Evolutionary conservation across 2,329 filamentous ascomycete genomes (phyloP).

Genomic region (Seiridium unicorne): DNA sequence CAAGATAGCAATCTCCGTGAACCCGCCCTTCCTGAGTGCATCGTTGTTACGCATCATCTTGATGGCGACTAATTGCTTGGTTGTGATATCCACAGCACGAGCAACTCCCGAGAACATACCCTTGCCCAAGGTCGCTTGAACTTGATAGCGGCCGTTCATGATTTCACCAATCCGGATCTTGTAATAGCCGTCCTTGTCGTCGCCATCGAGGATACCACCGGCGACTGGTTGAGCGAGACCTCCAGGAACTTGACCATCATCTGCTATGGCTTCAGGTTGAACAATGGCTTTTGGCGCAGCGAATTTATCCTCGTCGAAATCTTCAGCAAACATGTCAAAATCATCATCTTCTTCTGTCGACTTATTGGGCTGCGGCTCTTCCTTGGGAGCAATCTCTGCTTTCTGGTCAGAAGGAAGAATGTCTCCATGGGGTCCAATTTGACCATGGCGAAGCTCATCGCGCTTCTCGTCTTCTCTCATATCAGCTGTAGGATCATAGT

Average conservation of each 20-base stretch:
- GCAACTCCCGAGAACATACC: constrained; percentile 98
- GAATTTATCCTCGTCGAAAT: constrained; percentile 68
- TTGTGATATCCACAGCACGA: constrained; percentile 75
- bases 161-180: constrained; percentile 91
- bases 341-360: constrained; percentile 58
- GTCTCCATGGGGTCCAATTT: constrained; percentile 56
- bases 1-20: constrained; percentile 92
- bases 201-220: constrained; percentile 83
- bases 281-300: constrained; percentile 45
- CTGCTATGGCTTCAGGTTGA: constrained; percentile 34
- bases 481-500: constrained; percentile 75
- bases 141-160: constrained; percentile 83
- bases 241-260: constrained; percentile 46
- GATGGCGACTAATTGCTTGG: constrained; percentile 79
- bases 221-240: constrained; percentile 50
- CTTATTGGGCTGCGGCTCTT: constrained; percentile 35
- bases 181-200: constrained; percentile 95
- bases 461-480: constrained; percentile 70
- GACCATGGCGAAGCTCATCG: constrained; percentile 53
- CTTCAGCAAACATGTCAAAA: constrained; percentile 88
- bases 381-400: constrained; percentile 33
- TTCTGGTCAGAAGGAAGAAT: constrained; percentile 40
- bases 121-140: constrained; percentile 83
- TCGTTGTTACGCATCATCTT: constrained; percentile 99
- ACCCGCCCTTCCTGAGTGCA: constrained; percentile 83